These are phyloP conservation scores for Salvia rosmarinus DNA, from an alignment of 257 asterid species.

Conservation along the genomic window DNA sequence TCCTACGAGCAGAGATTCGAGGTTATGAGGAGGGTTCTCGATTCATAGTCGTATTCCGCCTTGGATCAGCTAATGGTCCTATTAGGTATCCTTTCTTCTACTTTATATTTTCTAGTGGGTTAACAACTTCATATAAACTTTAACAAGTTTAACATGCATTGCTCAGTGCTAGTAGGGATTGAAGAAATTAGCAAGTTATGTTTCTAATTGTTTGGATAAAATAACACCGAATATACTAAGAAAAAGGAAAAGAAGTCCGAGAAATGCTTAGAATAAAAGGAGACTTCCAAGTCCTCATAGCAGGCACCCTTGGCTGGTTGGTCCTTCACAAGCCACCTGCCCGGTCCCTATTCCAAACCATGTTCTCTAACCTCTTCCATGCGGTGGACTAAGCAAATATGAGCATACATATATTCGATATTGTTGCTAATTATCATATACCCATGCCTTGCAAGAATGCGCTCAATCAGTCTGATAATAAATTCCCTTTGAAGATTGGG, in stretches of 20 bases:
- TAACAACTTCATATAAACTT: slow-evolving; percentile 18
- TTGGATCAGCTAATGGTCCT: slow-evolving; percentile 84
- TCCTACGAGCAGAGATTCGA: slow-evolving; percentile 83
- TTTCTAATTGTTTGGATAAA: background rate
- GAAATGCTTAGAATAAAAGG: background rate
- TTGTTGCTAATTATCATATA: slow-evolving; percentile 16
- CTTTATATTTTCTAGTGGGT: slow-evolving; percentile 17
- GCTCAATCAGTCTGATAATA: no score
- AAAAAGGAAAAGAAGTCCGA: background rate
- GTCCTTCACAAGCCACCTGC: background rate
- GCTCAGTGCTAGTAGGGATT: background rate
- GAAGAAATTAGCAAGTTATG: no score
- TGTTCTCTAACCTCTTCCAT: background rate
- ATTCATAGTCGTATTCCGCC: slow-evolving; percentile 84
- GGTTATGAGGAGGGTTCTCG: slow-evolving; percentile 99
- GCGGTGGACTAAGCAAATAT: slow-evolving; percentile 1
- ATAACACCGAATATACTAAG: background rate
- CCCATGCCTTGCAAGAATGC: background rate
- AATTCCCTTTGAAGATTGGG: background rate
- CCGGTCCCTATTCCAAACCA: background rate
- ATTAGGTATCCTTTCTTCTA: slow-evolving; percentile 59
- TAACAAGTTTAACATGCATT: slow-evolving; percentile 15
- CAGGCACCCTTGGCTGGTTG: slow-evolving; percentile 15
- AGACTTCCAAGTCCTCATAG: background rate
- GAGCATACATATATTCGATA: background rate